Evolutionary conservation across 306 rosid genomes (phyloP).

Genomic region (Abrus pulchellus): DNA sequence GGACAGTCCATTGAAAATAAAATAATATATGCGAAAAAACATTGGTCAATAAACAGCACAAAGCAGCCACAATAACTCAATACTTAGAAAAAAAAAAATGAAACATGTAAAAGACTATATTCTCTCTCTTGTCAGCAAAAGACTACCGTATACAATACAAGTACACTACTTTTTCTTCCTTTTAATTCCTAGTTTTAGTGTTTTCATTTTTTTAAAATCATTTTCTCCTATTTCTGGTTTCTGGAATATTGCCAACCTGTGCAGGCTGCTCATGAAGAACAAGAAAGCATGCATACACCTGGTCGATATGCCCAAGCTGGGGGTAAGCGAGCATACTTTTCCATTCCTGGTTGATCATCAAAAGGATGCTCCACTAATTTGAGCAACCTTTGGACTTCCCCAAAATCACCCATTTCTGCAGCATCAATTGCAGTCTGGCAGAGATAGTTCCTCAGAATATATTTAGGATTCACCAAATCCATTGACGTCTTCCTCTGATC

Average conservation of each 20-base stretch:
- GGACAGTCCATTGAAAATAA: neutral
- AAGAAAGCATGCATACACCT: conserved; percentile 98
- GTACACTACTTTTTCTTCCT: conserved; percentile 30
- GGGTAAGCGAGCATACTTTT: conserved; percentile 95
- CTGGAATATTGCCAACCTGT: conserved; percentile 26
- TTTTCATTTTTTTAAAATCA: conserved; percentile 18
- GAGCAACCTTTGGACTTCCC: conserved; percentile 81
- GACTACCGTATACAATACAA: conserved; percentile 50
- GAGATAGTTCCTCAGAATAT: conserved; percentile 87
- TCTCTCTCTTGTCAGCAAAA: conserved; percentile 27
- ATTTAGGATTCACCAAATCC: conserved; percentile 91
- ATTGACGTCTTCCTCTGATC: conserved; percentile 84
- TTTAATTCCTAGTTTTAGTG: conserved; percentile 45
- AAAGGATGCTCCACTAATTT: conserved; percentile 87
- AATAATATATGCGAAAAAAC: neutral
- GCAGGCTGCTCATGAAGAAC: conserved; percentile 79
- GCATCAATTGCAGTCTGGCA: conserved; percentile 98
- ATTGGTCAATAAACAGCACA: conserved; percentile 12
- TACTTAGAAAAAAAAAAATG: conserved; percentile 6
- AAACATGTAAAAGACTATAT: conserved; percentile 30
- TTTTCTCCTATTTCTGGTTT: conserved; percentile 41
- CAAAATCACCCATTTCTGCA: conserved; percentile 93
- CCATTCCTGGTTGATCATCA: conserved; percentile 99
- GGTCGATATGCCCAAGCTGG: conserved; percentile 99
- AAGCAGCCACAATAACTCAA: conserved; percentile 24